Evolutionary conservation across 2,329 filamentous ascomycete genomes (phyloP), one percentile per base, ranked within the genome.

Genomic region (Pseudogymnoascus sp.): DNA sequence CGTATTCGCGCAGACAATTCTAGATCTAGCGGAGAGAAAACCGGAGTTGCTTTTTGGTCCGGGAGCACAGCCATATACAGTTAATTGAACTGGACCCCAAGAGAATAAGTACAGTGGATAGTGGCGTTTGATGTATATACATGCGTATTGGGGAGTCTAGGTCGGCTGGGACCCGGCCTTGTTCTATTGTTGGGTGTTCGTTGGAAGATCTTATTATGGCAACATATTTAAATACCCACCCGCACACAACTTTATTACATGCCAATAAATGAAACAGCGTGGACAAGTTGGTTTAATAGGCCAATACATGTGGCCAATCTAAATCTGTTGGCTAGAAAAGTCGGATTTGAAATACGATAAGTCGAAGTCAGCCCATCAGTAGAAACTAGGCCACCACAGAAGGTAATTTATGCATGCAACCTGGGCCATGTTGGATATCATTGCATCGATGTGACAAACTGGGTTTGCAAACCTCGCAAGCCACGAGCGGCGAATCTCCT

Each of bases 1-100:
- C 0, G 91, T 99, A 10, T 98, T 96, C 76, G 92, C 93, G 12
- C 88, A 91, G 75, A 96, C 93, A 0, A 91, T 99, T 53, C 78
- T 99, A 61, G 91, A 97, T 78, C 74, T 99, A 61, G 95, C 93
- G 1, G 88, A 89, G 75, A 81, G 93, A 73, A 96, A 96, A 75
- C 95, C 95, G 3, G 85, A 96, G 75, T 75, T 98, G 69, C 82
- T 98, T 40, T 96, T 97, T 74, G 88, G 86, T 12, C 76, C 84
- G 59, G 85, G 84, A 0, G 81, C 80, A 3, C 76, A 81, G 66
- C 78, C 85, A 31, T 91, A 90, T 72, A 69, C 75, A n/a, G 68
- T 79, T 26, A 33, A 19, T n/a, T 56, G 28, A 28, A 56, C 26
- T 10, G 6, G 26, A 8, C 7, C 26, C 26, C 26, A 16, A 31